phyloP scores from a whole-genome alignment of 305 asterid species.

The Fraxinus nigra region DNA sequence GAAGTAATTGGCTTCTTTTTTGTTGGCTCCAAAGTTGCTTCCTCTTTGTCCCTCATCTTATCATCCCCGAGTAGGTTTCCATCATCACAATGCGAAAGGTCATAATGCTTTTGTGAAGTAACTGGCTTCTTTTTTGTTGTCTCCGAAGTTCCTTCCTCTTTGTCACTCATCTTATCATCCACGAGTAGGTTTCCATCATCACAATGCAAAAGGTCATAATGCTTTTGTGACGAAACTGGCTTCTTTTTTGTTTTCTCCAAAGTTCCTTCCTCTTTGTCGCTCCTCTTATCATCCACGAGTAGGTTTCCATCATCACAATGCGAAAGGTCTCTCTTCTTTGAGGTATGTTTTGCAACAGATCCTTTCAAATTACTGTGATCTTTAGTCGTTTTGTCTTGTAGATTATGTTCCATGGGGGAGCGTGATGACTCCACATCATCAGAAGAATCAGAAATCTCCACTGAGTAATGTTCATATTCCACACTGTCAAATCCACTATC shows the following conservation, averaged over 20 bases:
- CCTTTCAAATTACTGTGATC: slow-evolving; percentile 10
- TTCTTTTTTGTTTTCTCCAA: slow-evolving; percentile 5
- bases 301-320: not conserved
- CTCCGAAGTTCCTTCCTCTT: not conserved
- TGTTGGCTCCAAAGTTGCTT: not conserved
- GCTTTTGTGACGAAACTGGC: not conserved
- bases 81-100: not conserved
- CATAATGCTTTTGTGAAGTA: not conserved
- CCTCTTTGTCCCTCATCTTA: not conserved
- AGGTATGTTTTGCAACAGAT: not conserved
- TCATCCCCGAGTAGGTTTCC: slow-evolving; percentile 5
- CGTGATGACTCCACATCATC: not conserved
- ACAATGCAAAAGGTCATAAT: no score
- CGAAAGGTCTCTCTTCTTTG: not conserved
- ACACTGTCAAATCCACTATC: slow-evolving; percentile 8
- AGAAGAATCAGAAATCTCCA: not conserved
- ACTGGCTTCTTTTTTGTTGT: not conserved
- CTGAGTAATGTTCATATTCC: slow-evolving; percentile 16
- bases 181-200: not conserved
- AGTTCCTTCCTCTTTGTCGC: not conserved
- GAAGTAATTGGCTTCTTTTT: slow-evolving; percentile 2
- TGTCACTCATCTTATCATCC: not conserved
- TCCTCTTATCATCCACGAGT: slow-evolving; percentile 1
- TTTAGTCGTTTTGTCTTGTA: not conserved
- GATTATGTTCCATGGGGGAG: not conserved